Base-by-base conservation (phyloP, 345 rosid genomes). In the Arabis hirsuta region DNA sequence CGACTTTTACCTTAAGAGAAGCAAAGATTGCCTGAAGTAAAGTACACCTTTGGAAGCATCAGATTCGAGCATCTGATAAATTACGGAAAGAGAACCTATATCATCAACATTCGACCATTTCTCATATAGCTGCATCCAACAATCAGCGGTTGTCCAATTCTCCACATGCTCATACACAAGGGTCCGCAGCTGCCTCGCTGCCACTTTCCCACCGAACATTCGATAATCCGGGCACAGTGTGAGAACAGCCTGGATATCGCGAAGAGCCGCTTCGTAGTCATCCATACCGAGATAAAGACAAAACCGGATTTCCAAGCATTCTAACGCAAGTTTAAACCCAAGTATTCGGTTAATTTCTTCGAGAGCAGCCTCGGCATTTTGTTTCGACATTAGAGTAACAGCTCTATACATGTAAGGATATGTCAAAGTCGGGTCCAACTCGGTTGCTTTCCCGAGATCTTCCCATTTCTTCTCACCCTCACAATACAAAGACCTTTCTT, bases 41-140 rank as follows among this genome's bases (percentile, higher is more conserved):
- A 95, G 80, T 78, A 95, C 90, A 53, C 99, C 96, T 78, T 87
- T 95, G 16, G 85, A 85, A 10, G 92, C 90, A 85, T 85, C 98
- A 5, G 99, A 87, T 83, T 95, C 97, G 13, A 95, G 99, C 99
- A 95, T 95, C 81, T 95, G 98, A 76, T 91, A 95, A 66, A 95
- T 95, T 27, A 95, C 99, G 9, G 99, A 95, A 72, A 95, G 96
- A 43, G 98, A 94, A 36, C 98, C 98, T 42, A 91, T 87, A 72
- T 94, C 98, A 72, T 94, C 98, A 70, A 95, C 99, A 26, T 89
- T 84, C 26, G 99, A 95, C 97, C 99, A 95, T 71, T 90, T 82
- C 62, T 90, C 96, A 73, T 91, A 95, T 76, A 95, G 76, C 66
- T 95, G 99, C 87, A 91, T 78, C 99, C 99, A 95, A 81, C 97